These are phyloP conservation scores for Pseudogymnoascus sp. DNA, from an alignment of 2,329 filamentous ascomycete genomes.

Conservation along the genomic window DNA sequence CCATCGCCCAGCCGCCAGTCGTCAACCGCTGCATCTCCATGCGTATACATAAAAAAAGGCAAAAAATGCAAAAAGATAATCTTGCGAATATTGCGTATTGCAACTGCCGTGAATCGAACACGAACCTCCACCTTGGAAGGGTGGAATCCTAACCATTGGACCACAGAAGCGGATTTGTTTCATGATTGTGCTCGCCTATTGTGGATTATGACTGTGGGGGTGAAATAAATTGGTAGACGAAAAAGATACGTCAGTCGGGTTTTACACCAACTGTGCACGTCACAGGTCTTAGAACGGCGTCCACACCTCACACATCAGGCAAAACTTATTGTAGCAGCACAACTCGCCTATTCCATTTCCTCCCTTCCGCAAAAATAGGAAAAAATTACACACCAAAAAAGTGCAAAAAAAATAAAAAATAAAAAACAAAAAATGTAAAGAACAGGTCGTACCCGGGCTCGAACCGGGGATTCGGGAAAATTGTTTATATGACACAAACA, in stretches of 20 bases:
- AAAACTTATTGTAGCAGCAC: too few relatives aligned
- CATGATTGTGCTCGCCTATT: not conserved
- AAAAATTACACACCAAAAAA: not conserved
- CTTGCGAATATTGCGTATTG: not conserved
- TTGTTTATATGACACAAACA: not conserved
- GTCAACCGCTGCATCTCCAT: not conserved
- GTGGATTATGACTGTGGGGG: not conserved
- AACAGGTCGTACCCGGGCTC: slow-evolving; percentile 1
- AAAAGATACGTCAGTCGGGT: not conserved
- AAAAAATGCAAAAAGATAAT: not conserved
- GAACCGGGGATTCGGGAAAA: slow-evolving; percentile 4
- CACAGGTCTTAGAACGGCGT: not conserved
- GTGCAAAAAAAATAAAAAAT: not conserved
- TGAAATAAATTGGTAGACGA: not conserved
- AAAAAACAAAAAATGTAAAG: not conserved
- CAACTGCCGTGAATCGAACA: slow-evolving; percentile 9
- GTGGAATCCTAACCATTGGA: slow-evolving; percentile 14
- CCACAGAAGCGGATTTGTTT: slow-evolving; percentile 3
- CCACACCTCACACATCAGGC: not conserved
- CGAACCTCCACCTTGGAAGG: slow-evolving; percentile 8
- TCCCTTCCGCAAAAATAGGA: not conserved
- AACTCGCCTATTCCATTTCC: not conserved
- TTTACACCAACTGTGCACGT: not conserved
- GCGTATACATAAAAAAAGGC: not conserved
- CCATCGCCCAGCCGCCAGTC: not conserved